These are phyloP conservation scores for Eutrema japonicum DNA, from an alignment of 345 rosid genomes.

Conservation along the genomic window DNA sequence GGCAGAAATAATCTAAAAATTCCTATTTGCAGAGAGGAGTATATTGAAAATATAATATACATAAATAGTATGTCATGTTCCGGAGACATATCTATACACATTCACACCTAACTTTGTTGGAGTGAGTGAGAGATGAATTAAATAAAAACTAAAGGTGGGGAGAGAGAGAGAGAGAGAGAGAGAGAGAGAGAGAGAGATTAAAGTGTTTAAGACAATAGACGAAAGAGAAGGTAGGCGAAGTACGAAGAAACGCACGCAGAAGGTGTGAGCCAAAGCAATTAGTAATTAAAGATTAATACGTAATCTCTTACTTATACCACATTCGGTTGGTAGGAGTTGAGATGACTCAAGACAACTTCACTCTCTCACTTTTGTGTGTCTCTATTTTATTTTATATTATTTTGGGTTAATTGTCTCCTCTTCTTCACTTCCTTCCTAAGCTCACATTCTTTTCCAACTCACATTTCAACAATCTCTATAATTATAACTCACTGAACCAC, in stretches of 20 bases:
- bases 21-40: background rate
- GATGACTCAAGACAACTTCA: conserved; percentile 36
- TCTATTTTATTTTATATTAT: background rate
- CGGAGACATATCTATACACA: background rate
- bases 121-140: background rate
- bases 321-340: conserved; percentile 39
- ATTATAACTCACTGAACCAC: background rate
- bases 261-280: conserved; percentile 32
- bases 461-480: conserved; percentile 11
- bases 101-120: conserved; percentile 36
- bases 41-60: background rate
- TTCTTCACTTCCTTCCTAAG: conserved; percentile 7
- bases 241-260: conserved; percentile 31
- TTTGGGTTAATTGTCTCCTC: background rate
- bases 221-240: conserved; percentile 17
- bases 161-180: background rate
- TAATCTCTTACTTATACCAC: conserved; percentile 32
- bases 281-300: conserved; percentile 36
- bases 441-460: conserved; percentile 24
- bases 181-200: background rate
- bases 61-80: conserved; percentile 3
- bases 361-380: conserved; percentile 24
- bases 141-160: background rate
- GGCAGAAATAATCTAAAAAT: background rate
- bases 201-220: conserved; percentile 5